Percentiles rank a stretch among this genome's conserved stretches.
Conservation (phyloP, 257 asterid genomes). For the Avicennia marina region DNA sequence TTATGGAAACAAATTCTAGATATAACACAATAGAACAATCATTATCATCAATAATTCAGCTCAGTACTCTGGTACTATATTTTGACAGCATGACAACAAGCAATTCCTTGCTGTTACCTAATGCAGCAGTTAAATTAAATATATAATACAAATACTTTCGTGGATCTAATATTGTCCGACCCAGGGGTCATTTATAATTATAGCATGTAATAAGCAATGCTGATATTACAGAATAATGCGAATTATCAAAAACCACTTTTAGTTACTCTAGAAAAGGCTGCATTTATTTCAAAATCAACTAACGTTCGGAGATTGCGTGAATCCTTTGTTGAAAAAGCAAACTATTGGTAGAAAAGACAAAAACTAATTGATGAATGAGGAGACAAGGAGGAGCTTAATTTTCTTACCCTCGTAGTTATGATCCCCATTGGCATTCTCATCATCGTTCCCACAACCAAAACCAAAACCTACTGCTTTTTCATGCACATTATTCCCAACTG, state of each 20-base stretch:
- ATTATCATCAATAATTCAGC: not conserved
- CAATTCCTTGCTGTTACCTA: not conserved
- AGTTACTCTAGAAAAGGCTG: too few species aligned
- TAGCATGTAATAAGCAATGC: not conserved
- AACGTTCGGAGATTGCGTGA: not conserved
- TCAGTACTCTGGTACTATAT: not conserved
- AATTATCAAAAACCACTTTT: too few species aligned
- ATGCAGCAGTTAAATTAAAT: conserved; percentile 4
- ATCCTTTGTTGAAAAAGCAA: not conserved
- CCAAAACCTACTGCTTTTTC: conserved; percentile 18
- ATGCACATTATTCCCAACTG: conserved; percentile 11
- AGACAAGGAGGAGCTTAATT: not conserved
- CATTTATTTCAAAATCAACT: not conserved
- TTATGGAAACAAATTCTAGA: not conserved
- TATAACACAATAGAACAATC: not conserved
- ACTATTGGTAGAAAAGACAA: not conserved
- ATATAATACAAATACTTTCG: not conserved
- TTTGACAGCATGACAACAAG: not conserved
- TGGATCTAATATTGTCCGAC: conserved; percentile 9
- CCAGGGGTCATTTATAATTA: not conserved
- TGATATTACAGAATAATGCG: conserved; percentile 5
- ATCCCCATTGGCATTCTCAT: conserved; percentile 10
- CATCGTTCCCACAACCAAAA: conserved; percentile 15
- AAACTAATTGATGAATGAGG: not conserved
- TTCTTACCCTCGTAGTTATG: conserved; percentile 25